These are phyloP conservation scores for Lactarius hatsudake DNA, from an alignment of 768 basidiomycete genomes.

Conservation along the genomic window DNA sequence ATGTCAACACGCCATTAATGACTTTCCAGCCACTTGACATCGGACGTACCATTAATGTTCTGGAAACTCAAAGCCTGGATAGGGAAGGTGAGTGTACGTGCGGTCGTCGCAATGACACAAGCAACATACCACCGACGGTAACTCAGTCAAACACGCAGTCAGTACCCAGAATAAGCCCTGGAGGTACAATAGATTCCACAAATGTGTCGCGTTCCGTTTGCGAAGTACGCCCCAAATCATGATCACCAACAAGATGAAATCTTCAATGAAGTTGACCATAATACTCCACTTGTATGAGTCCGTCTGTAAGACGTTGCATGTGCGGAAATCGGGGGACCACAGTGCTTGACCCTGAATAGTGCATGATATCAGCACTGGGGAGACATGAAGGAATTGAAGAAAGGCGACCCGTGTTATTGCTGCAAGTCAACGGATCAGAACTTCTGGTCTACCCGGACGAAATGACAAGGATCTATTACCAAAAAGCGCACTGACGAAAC, in stretches of 20 bases:
- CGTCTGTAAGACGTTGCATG: slow-evolving; percentile 3
- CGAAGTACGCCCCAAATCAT: slow-evolving; percentile 24
- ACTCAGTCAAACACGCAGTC: slow-evolving; percentile 15
- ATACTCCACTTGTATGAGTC: slow-evolving; percentile 14
- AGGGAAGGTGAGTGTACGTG: background rate
- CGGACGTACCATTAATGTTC: slow-evolving; percentile 21
- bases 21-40: too few relatives aligned
- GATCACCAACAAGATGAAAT: slow-evolving; percentile 13
- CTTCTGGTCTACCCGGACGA: background rate
- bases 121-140: slow-evolving; percentile 20
- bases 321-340: background rate
- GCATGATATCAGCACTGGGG: background rate
- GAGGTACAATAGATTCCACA: slow-evolving; percentile 26
- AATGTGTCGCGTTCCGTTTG: slow-evolving; percentile 22
- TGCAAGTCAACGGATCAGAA: background rate
- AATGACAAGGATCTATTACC: slow-evolving; percentile 3
- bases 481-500: slow-evolving; percentile 1
- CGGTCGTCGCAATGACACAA: background rate
- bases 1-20: background rate
- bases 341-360: slow-evolving; percentile 7
- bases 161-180: slow-evolving; percentile 24
- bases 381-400: background rate
- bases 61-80: slow-evolving; percentile 17
- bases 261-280: slow-evolving; percentile 18
- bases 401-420: slow-evolving; percentile 15